Evolutionary conservation across 2,329 filamentous ascomycete genomes (phyloP), one percentile per base, ranked within the genome.

Genomic region (Pyricularia sp.): DNA sequence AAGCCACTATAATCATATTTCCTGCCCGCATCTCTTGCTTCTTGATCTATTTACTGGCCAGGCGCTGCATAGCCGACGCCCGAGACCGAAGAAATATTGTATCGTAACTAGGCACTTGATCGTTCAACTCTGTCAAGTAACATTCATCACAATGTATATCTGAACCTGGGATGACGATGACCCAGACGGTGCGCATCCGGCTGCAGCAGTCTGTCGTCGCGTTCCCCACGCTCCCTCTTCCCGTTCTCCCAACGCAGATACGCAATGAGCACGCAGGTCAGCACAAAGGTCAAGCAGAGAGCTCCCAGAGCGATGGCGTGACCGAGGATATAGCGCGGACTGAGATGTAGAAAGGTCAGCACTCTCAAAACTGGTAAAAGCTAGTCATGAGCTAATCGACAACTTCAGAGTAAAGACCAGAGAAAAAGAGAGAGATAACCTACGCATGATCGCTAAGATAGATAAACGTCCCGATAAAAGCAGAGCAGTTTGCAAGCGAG

Each of bases 401-500:
- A 30, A 7, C 28, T 30, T 30, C 1, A 30, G 28, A 30, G 7
- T 4, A 4, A 30, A 30, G 7, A 3, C 28, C 28, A 30, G 1
- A 30, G 28, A 9, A 9, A 9, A 14, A 14, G 2, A 36, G 14
- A 14, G 12, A 4, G 33, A 50, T 30, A 65, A 23, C 78, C 73
- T 72, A 79, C 73, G 77, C 78, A 73, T 83, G 80, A 69, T 76
- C 72, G n/a, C 75, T 72, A 4, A 83, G 74, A 70, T 82, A 82
- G 25, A 80, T 80, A 68, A 81, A 82, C 0, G 81, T 80, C 2
- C 79, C 80, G 10, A 81, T 76, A 68, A 83, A 83, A 10, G 80
- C 80, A 10, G 79, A 77, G 70, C 77, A 79, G 69, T 81, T 81
- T 11, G 78, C 79, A 58, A 81, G 72, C 5, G 77, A 77, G 42